phyloP scores from a whole-genome alignment of 345 rosid species.

The Punica granatum region DNA sequence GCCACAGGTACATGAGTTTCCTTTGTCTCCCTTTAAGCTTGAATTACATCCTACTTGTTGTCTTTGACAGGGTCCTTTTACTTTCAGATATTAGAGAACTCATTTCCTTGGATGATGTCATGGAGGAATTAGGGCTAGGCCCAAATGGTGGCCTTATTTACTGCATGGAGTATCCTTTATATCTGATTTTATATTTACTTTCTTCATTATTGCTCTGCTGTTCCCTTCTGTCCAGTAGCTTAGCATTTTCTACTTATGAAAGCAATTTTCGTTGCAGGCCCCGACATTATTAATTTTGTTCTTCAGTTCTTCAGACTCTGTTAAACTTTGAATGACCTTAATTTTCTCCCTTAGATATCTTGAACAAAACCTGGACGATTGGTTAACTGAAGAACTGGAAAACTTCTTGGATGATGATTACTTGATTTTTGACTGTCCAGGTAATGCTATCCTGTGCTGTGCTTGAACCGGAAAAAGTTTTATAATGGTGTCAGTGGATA shows the following conservation, averaged over 20 bases:
- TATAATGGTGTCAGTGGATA: background rate
- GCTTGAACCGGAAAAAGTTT: background rate
- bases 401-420: constrained; percentile 83
- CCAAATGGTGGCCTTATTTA: constrained; percentile 88
- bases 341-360: constrained; percentile 49
- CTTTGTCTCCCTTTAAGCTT: background rate
- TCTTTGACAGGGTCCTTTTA: background rate
- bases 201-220: background rate
- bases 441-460: constrained; percentile 18
- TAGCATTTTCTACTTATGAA: background rate
- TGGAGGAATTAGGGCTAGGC: constrained; percentile 85
- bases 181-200: constrained; percentile 2
- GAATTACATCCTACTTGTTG: background rate
- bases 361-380: constrained; percentile 71
- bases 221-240: background rate
- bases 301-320: background rate
- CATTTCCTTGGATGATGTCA: constrained; percentile 80
- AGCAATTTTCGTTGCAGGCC: background rate
- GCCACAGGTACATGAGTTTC: constrained; percentile 53
- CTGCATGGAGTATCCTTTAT: constrained; percentile 93
- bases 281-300: background rate
- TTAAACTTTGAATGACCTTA: constrained; percentile 28
- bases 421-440: constrained; percentile 91
- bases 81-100: constrained; percentile 82
- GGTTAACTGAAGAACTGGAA: constrained; percentile 86